These are phyloP conservation scores for Penicillium longicatenatum DNA, from an alignment of 495 filamentous ascomycete species.

Conservation along the genomic window DNA sequence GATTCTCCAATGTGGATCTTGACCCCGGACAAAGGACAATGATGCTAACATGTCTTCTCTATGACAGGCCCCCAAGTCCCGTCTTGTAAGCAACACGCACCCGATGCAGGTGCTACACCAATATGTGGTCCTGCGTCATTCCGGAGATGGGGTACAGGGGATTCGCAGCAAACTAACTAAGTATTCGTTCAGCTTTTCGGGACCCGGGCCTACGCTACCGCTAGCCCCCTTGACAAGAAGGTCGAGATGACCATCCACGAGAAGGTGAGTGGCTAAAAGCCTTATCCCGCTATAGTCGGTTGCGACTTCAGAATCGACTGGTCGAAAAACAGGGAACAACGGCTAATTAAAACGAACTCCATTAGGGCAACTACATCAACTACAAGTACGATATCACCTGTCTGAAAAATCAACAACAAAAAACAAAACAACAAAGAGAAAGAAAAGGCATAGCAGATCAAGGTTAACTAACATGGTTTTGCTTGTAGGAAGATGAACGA, in stretches of 20 bases:
- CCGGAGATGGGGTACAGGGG: conserved; percentile 11
- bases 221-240: conserved; percentile 69
- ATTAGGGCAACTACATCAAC: conserved; percentile 75
- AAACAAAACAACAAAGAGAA: neutral
- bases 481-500: conserved; percentile 91
- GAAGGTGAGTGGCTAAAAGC: conserved; percentile 50
- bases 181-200: conserved; percentile 42
- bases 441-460: neutral
- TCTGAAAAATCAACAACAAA: neutral
- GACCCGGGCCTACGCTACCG: conserved; percentile 62
- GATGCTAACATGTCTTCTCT: conserved; percentile 28
- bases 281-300: neutral
- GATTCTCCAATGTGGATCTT: neutral
- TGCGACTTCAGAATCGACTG: neutral
- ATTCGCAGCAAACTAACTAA: conserved; percentile 19
- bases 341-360: conserved; percentile 20
- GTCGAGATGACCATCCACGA: conserved; percentile 81
- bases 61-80: conserved; percentile 49
- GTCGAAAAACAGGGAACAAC: conserved; percentile 3
- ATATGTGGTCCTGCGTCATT: conserved; percentile 14
- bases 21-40: neutral
- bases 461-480: conserved; percentile 35
- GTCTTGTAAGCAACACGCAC: conserved; percentile 50
- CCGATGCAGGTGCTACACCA: neutral
- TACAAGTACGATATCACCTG: conserved; percentile 58